Evolutionary conservation across 805 yeast species (phyloP).

Genomic region (Vanderwaltozyma tropicalis): DNA sequence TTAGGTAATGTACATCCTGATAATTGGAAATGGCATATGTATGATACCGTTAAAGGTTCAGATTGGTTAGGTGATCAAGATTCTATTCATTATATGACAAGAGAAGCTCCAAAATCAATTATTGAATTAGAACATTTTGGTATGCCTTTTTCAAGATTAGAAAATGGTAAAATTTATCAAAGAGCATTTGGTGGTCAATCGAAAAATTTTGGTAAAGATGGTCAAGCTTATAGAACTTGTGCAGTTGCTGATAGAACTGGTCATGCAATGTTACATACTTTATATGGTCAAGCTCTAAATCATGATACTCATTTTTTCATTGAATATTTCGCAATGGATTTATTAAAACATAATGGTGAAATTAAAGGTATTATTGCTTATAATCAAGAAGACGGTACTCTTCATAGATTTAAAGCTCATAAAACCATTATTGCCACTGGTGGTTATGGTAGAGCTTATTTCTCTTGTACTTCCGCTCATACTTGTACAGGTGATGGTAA

Average conservation of each 20-base stretch:
- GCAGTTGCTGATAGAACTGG: conserved; percentile 99
- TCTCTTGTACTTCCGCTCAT: conserved; percentile 98
- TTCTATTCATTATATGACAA: conserved; percentile 97
- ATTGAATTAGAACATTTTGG: conserved; percentile 97
- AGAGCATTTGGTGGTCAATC: conserved; percentile 99
- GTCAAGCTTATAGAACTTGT: conserved; percentile 98
- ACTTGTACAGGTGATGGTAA: conserved; percentile 99
- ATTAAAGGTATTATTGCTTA: conserved; percentile 96
- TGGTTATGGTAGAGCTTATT: conserved; percentile 97
- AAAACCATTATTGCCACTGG: conserved; percentile 96
- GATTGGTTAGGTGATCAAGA: conserved; percentile 99
- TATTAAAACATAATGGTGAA: conserved; percentile 88
- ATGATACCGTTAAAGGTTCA: conserved; percentile 97
- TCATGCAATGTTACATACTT: conserved; percentile 89
- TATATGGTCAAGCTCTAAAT: conserved; percentile 92
- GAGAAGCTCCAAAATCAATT: conserved; percentile 92
- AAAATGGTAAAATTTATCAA: conserved; percentile 93
- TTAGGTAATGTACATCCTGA: conserved; percentile 97
- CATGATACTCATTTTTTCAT: conserved; percentile 97
- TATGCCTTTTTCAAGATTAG: conserved; percentile 95
- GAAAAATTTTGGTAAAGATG: conserved; percentile 92
- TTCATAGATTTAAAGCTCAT: conserved; percentile 95
- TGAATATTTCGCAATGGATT: conserved; percentile 92
- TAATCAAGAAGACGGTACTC: conserved; percentile 97
- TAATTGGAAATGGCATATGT: conserved; percentile 99